Evolutionary conservation across 2,329 filamentous ascomycete species (phyloP), one percentile per base, ranked within the genome.

Genomic region (Akanthomyces dipterigenus): DNA sequence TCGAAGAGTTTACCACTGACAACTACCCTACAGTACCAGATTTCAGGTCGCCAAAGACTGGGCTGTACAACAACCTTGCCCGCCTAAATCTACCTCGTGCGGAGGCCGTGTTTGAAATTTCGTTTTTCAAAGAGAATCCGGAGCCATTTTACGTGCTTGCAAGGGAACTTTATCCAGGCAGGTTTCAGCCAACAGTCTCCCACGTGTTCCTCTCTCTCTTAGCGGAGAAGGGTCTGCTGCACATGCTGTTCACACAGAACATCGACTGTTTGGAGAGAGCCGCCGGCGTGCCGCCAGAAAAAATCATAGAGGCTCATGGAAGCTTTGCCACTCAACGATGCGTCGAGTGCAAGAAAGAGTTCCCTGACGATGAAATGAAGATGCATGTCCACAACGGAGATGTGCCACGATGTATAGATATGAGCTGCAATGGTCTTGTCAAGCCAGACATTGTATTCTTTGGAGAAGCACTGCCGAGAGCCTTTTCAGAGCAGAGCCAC

Each of bases 371-470:
- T 3, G 73, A 83, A 66, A 96, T 98, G 89, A 82, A 81, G 68
- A 76, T 83, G 64, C 83, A 87, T 63, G 85, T 98, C 24, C 75
- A 80, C 3, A 78, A 78, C 40, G 88, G 85, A 26, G 79, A 85
- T 28, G 88, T 96, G 0, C 91, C 93, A 0, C 79, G 77, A 63
- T 98, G 93, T 71, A 65, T 75, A 43, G 75, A 77, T 5, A 70
- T 77, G 9, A 71, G 76, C 22, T 98, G 93, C 71, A 78, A 82
- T 40, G 93, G 93, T 0, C 77, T 95, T 2, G 91, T 97, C 42
- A 97, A 97, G 76, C 93, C 93, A 0, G 91, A 96, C 68, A 96
- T 97, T 70, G 91, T 96, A 38, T 97, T 97, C 76, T 97, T 96
- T 67, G 92, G 92, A 55, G 92, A 93, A 71, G 74, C 82, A 1